Percentiles rank a stretch among this genome's conserved stretches.
Conservation (phyloP, 2,329 filamentous ascomycete genomes). For the Nectriaceae sp. region DNA sequence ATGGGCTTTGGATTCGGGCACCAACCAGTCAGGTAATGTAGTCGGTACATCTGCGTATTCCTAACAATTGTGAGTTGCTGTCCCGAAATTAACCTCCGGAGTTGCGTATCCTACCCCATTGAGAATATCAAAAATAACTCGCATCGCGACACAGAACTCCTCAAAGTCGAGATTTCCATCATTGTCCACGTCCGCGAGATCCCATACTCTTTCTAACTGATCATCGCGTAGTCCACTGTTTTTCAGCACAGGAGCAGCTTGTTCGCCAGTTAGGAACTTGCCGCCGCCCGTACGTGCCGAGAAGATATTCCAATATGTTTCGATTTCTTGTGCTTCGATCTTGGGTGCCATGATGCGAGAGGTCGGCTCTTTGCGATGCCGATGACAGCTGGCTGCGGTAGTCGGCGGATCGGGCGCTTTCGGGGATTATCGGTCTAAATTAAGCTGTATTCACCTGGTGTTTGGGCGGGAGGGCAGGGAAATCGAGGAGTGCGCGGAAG, state of each 20-base stretch:
- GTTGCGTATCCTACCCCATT: conserved; percentile 68
- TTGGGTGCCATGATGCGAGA: conserved; percentile 55
- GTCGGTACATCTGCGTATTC: conserved; percentile 89
- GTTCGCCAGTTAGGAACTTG: conserved; percentile 61
- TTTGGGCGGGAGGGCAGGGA: too few relatives aligned
- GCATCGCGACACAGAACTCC: conserved; percentile 99
- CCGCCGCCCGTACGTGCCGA: conserved; percentile 59
- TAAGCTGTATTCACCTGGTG: neutral
- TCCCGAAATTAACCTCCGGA: conserved; percentile 3
- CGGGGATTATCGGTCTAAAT: neutral
- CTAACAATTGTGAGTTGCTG: conserved; percentile 44
- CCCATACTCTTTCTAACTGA: conserved; percentile 97
- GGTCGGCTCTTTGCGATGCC: conserved; percentile 8
- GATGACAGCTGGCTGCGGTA: conserved; percentile 2
- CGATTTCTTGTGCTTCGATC: conserved; percentile 63
- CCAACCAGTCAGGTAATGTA: conserved; percentile 89
- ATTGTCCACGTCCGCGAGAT: conserved; percentile 94
- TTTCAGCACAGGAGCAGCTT: conserved; percentile 63
- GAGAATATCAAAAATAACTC: conserved; percentile 93
- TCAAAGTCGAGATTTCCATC: conserved; percentile 98
- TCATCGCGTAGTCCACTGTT: conserved; percentile 64
- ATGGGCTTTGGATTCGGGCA: conserved; percentile 92
- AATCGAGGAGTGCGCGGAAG: conserved; percentile 9
- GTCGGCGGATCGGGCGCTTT: neutral
- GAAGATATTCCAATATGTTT: conserved; percentile 69